Evolutionary conservation across 2,329 filamentous ascomycete genomes (phyloP).

Genomic region (Talaromyces rugulosus): DNA sequence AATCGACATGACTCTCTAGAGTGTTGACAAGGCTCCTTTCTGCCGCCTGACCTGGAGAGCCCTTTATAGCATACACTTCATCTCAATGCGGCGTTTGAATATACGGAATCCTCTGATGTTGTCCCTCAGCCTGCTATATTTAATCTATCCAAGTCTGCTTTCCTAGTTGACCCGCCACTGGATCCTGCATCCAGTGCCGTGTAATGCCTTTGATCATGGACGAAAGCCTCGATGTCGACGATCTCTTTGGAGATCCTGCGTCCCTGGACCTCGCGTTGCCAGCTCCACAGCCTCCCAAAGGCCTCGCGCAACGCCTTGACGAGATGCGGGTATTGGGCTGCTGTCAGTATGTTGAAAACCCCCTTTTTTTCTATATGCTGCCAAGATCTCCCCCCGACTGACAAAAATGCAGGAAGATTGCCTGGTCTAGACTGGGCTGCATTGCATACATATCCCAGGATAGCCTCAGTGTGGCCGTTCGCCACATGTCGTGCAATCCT

Average conservation of each 20-base stretch:
- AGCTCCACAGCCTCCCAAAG: slow-evolving; percentile 55
- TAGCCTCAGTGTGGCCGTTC: slow-evolving; percentile 66
- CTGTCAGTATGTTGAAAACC: slow-evolving; percentile 64
- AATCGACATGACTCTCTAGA: not conserved
- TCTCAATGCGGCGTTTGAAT: not conserved
- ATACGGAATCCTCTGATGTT: not conserved
- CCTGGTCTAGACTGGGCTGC: slow-evolving; percentile 83
- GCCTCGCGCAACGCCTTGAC: slow-evolving; percentile 68
- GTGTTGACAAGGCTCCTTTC: not conserved
- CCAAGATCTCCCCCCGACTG: slow-evolving; percentile 9
- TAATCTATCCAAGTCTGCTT: not conserved
- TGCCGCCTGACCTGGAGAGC: not conserved
- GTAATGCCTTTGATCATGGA: slow-evolving; percentile 54
- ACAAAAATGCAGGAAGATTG: slow-evolving; percentile 59
- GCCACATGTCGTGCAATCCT: slow-evolving; percentile 65
- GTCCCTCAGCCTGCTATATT: not conserved
- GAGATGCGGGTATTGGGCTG: slow-evolving; percentile 72
- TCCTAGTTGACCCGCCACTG: not conserved
- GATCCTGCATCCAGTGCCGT: slow-evolving; percentile 1
- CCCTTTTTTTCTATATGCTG: not conserved
- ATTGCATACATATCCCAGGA: slow-evolving; percentile 76
- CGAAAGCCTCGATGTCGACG: slow-evolving; percentile 58
- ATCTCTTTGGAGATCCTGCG: slow-evolving; percentile 67
- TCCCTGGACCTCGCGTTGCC: slow-evolving; percentile 57
- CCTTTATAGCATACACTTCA: not conserved